Percentiles rank a stretch among this genome's conserved stretches.
phyloP scores from a whole-genome alignment of 306 rosid species.

The Hippophae rhamnoides region DNA sequence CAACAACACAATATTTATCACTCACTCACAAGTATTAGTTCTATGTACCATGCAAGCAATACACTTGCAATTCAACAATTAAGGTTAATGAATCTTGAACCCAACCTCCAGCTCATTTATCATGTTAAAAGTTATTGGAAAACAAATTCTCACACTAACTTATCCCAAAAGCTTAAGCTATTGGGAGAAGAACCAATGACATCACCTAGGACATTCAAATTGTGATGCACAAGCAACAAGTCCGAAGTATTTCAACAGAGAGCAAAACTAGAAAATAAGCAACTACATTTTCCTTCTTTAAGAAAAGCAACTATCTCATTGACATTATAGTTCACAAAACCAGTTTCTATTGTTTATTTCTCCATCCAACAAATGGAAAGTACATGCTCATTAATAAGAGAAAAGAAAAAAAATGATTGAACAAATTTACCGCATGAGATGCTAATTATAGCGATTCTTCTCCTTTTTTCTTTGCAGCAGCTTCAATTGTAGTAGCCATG shows the following conservation, averaged over 20 bases:
- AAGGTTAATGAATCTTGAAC: no score
- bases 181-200: no score
- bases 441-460: conserved; percentile 71
- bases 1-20: no score
- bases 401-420: conserved; percentile 16
- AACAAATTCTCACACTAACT: no score
- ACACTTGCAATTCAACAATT: no score
- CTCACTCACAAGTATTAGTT: no score
- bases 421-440: conserved; percentile 55
- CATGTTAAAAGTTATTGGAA: no score
- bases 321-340: conserved; percentile 19
- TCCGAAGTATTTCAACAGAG: background rate
- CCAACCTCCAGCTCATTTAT: no score
- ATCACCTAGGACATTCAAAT: no score
- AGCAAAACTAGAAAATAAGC: background rate
- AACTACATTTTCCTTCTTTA: conserved; percentile 7
- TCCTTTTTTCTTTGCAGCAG: conserved; percentile 75
- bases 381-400: conserved; percentile 34
- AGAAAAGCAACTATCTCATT: conserved; percentile 19
- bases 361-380: conserved; percentile 34
- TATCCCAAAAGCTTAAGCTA: no score
- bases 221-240: background rate
- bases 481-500: conserved; percentile 60
- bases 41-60: no score
- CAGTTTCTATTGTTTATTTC: conserved; percentile 37